Conservation (phyloP, 2,329 filamentous ascomycete species). For the Ascochyta koolunga region DNA sequence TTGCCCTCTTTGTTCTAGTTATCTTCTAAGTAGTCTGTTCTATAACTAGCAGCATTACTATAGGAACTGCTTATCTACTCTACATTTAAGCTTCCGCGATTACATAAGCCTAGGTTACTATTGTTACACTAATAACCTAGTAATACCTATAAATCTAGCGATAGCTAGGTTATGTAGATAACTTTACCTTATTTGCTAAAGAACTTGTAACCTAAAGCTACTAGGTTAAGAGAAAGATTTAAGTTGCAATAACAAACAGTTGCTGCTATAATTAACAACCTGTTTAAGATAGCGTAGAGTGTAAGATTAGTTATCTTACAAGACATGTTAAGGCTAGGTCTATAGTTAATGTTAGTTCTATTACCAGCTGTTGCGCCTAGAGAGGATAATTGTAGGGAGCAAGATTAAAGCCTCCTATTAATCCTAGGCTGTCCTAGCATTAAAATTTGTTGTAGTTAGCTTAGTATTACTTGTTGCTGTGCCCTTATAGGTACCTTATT, state of each 20-base stretch:
- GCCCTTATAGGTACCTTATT: slow-evolving; percentile 4
- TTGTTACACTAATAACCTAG: slow-evolving; percentile 15
- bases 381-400: slow-evolving; percentile 12
- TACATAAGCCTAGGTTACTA: slow-evolving; percentile 6
- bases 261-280: slow-evolving; percentile 17
- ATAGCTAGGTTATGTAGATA: neutral
- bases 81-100: slow-evolving; percentile 12
- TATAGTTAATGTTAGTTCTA: slow-evolving; percentile 6
- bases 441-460: neutral
- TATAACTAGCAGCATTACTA: slow-evolving; percentile 13
- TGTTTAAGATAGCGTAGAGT: slow-evolving; percentile 9
- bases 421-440: neutral
- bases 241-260: slow-evolving; percentile 11
- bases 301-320: slow-evolving; percentile 16
- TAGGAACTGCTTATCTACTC: slow-evolving; percentile 16
- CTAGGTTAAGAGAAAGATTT: slow-evolving; percentile 6
- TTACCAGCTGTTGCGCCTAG: neutral
- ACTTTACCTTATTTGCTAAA: slow-evolving; percentile 16
- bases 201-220: slow-evolving; percentile 9
- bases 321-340: slow-evolving; percentile 2
- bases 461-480: neutral
- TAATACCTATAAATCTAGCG: slow-evolving; percentile 17
- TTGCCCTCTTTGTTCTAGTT: slow-evolving; percentile 13
- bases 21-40: slow-evolving; percentile 16
- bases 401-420: slow-evolving; percentile 3